phyloP scores from a whole-genome alignment of 163 green algal species.

The Coccomyxa subellipsoidea region DNA sequence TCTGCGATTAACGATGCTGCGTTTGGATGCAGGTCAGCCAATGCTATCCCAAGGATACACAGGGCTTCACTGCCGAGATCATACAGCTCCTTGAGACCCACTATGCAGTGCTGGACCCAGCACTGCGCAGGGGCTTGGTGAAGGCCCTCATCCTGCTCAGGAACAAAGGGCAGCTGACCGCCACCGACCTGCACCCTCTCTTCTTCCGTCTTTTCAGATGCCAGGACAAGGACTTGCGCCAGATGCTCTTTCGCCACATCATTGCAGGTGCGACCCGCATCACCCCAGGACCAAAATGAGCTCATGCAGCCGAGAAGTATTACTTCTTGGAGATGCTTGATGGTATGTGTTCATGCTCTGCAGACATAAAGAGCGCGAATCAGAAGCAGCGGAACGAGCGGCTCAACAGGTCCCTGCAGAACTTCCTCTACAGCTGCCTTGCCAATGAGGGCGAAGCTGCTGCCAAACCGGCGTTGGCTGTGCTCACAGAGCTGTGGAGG shows the following conservation, averaged over 20 bases:
- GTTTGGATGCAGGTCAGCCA: constrained; percentile 50
- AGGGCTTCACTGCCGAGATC: constrained; percentile 67
- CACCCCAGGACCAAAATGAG: background rate
- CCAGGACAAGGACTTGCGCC: constrained; percentile 87
- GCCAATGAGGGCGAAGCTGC: constrained; percentile 77
- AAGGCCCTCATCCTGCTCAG: constrained; percentile 89
- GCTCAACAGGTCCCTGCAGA: constrained; percentile 88
- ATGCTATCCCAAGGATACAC: constrained; percentile 73
- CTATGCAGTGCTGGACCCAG: constrained; percentile 60
- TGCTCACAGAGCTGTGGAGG: constrained; percentile 92
- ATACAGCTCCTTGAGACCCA: constrained; percentile 85
- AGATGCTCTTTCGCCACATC: constrained; percentile 89
- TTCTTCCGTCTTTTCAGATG: constrained; percentile 93
- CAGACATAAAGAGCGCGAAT: constrained; percentile 87
- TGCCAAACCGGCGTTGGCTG: constrained; percentile 85
- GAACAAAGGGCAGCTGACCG: constrained; percentile 64
- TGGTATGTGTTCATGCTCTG: background rate
- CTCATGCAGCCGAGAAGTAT: too few species aligned
- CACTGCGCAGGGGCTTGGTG: constrained; percentile 67
- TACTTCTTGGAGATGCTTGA: too few species aligned
- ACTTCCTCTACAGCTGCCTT: constrained; percentile 76
- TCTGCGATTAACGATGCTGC: background rate
- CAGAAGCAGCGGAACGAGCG: constrained; percentile 73
- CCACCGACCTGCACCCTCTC: constrained; percentile 79
- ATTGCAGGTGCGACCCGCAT: constrained; percentile 59